phyloP scores from a whole-genome alignment of 2,329 filamentous ascomycete species.

The Fusarium sp. region DNA sequence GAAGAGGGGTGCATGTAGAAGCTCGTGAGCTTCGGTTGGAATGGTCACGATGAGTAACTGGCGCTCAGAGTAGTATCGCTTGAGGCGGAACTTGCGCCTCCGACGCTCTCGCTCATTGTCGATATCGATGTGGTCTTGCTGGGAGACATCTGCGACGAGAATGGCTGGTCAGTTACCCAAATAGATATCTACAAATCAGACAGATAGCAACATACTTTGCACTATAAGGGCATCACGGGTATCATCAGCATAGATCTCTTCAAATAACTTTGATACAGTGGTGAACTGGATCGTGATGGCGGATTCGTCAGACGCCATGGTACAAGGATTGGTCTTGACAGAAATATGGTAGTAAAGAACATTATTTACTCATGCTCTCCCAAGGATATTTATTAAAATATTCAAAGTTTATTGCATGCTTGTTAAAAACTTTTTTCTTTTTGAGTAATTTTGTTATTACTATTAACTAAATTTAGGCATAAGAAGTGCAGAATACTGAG shows the following conservation, averaged over 20 bases:
- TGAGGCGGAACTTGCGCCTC: neutral
- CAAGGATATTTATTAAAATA: neutral
- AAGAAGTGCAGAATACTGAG: too few relatives aligned
- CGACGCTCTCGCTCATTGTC: neutral
- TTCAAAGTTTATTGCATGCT: neutral
- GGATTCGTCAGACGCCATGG: neutral
- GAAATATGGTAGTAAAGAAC: neutral
- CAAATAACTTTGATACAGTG: neutral
- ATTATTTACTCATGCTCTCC: neutral
- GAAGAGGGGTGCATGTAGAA: neutral
- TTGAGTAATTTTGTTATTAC: neutral
- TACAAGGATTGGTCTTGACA: neutral
- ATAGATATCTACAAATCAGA: too few relatives aligned
- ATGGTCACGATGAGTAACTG: neutral
- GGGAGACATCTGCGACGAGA: neutral
- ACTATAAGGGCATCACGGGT: neutral
- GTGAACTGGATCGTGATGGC: neutral
- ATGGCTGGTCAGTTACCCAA: too few relatives aligned
- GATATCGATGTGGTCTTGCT: neutral
- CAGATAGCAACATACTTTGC: too few relatives aligned
- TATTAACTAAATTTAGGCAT: too few relatives aligned
- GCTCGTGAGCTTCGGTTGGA: neutral
- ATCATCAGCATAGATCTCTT: neutral
- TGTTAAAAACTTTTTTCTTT: neutral
- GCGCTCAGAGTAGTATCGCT: neutral